Evolutionary conservation across 768 basidiomycete genomes (phyloP), one percentile per base, ranked within the genome.

Genomic region (Termitomyces sp.): DNA sequence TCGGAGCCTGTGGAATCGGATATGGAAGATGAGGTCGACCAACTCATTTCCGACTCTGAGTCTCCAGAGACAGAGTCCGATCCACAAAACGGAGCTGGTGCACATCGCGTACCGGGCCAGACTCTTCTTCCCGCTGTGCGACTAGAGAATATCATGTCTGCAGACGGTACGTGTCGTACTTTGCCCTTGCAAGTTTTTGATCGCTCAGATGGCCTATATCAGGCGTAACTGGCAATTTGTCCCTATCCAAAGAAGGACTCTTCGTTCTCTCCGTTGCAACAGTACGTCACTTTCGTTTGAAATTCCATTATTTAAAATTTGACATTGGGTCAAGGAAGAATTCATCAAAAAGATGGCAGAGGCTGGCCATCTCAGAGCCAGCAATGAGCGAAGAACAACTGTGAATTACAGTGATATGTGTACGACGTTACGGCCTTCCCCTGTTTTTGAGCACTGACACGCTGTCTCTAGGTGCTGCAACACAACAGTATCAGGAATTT

Each of bases 331-430:
- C 38, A 50, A 94, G 92, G 91, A 94, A 72, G 89, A 92, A 64
- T 94, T 93, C 66, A 81, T 94, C 52, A 89, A 89, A 68, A 79
- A 84, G 46, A 76, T 93, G 64, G 78, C 83, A 16, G 81, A 82
- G 66, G 84, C 85, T 23, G 88, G 86, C 12, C 82, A 88, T 55
- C 77, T 78, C 46, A 81, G 86, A 63, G 88, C 89, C 10, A 73
- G 73, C 55, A 73, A 76, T 16, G 81, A 84, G 47, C 76, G 78
- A 54, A 78, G 89, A 56, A 79, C 75, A 53, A 74, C 70, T 20
- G 74, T 93, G 11, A 78, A 80, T 50, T 90, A 92, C 59, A 75
- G 77, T 38, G 90, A 94, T 66, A 80, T 93, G 77, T 86, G 91
- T 93, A 58, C 53, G 83, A 41, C 18, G 13, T 40, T 36, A 31